Base-by-base conservation (phyloP, 345 rosid genomes). In the Cardiospermum halicacabum region DNA sequence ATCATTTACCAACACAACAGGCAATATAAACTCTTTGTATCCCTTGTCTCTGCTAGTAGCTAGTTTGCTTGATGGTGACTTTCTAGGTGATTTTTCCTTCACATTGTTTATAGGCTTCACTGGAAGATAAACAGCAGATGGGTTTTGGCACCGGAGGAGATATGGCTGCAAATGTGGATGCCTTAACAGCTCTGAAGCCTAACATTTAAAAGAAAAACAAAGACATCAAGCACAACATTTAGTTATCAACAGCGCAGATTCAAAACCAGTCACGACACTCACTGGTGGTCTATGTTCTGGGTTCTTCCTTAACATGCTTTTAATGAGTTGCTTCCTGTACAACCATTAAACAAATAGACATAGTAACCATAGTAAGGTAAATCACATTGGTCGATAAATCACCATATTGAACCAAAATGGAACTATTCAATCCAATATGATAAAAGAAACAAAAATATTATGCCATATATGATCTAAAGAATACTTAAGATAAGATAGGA, bases 111-210 rank as follows among this genome's bases (percentile, higher is more conserved):
- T 73, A 63, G 86, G 79, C 72, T 65, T 80, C 53, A 90, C 58
- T 18, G 98, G 99, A 77, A 94, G 97, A 76, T 80, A 94, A 32
- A 81, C 84, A 39, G 97, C 69, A 48, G 97, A 84, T 8, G 85
- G 68, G 71, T 80, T 81, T 56, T 66, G 80, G 75, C 96, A 94
- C 4, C 75, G 80, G 55, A 89, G 87, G 58, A 94, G 85, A 74
- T 84, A 81, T 2, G 89, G 77, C 68, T 89, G 95, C 69, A 94
- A 78, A 83, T 83, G 89, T 3, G 89, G 89, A 74, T 89, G 91
- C 84, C 99, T 81, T 56, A 94, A 74, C 69, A 94, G 77, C 58
- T 94, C 97, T 18, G 97, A 85, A 66, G 99, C 95, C 99, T 94
- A 73, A 75, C 5, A 75, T 18, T 40, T 62, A 27, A n/a, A n/a